These are phyloP conservation scores for Exophiala viscosa DNA, from an alignment of 2,329 filamentous ascomycete species.

Conservation along the genomic window DNA sequence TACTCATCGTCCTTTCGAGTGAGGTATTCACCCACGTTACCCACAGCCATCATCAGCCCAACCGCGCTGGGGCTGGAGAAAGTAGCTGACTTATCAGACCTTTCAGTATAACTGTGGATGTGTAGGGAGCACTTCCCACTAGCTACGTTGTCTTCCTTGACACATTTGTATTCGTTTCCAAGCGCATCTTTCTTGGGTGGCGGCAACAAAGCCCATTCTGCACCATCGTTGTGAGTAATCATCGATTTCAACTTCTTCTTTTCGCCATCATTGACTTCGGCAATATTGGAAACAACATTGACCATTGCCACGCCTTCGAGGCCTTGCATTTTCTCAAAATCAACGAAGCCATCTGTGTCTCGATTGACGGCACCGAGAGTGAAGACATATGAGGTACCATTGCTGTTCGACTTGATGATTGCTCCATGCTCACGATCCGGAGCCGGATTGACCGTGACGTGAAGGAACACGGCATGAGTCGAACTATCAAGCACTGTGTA, in stretches of 20 bases:
- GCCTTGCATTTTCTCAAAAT: constrained; percentile 93
- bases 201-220: constrained; percentile 73
- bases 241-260: constrained; percentile 80
- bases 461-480: constrained; percentile 89
- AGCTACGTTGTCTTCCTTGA: constrained; percentile 51
- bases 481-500: constrained; percentile 96
- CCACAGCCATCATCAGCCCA: constrained; percentile 84
- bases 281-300: constrained; percentile 75
- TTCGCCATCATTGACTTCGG: constrained; percentile 59
- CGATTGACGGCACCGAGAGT: constrained; percentile 79
- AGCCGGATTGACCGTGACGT: constrained; percentile 73
- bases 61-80: constrained; percentile 86
- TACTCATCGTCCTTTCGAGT: constrained; percentile 67
- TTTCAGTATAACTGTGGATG: constrained; percentile 92
- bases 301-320: constrained; percentile 86
- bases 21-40: constrained; percentile 79
- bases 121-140: constrained; percentile 75
- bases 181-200: constrained; percentile 70
- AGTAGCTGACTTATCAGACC: constrained; percentile 73
- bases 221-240: constrained; percentile 96
- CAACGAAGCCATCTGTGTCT: constrained; percentile 72
- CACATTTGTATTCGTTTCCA: constrained; percentile 68
- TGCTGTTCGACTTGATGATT: constrained; percentile 97
- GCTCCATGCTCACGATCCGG: constrained; percentile 70
- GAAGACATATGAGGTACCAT: constrained; percentile 90